Evolutionary conservation across 2,329 filamentous ascomycete genomes (phyloP), one percentile per base, ranked within the genome.

Genomic region (Orbilia oligospora): DNA sequence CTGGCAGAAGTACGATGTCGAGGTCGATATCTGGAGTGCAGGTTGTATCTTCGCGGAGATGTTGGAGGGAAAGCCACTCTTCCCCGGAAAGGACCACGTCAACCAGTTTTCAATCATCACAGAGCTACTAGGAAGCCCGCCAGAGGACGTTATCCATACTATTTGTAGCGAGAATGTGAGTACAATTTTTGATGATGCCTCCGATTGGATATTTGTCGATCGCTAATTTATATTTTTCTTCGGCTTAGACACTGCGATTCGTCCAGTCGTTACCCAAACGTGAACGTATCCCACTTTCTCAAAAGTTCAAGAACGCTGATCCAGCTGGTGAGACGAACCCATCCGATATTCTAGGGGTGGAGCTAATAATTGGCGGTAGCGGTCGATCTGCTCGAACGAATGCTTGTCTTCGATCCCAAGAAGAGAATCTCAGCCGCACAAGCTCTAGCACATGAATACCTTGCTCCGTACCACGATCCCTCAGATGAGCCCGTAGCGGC

Each of bases 81-180:
- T 99, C 88, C 96, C 96, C 0, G 96, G 96, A 84, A 99, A 99
- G 87, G 96, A 99, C 84, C 96, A 99, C 84, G 96, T 99, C 85
- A 97, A 99, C 86, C 96, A 99, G 85, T 99, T 99, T 86, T 97
- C 94, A 81, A 99, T 99, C 87, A 99, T 99, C 84, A 99, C 96
- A 20, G 96, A 99, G 85, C 89, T 99, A 46, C 89, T 99, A 51
- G 96, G 96, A 56, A 98, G 96, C 38, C 96, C 96, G 10, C 96
- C 96, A 41, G 94, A 98, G 85, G 96, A 99, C 88, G 96, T 99
- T 83, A 98, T 99, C 84, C 92, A 97, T 86, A 97, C 93, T 49
- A 99, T 99, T 84, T 97, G 95, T 82, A 98, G 95, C 84, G 96
- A 98, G 86, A 99, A 99, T 84, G 93, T 95, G 85, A 87, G 92